Percentiles rank a stretch among this genome's conserved stretches.
These are phyloP conservation scores for Penicillium pulvis DNA, from an alignment of 495 filamentous ascomycete species.

Conservation along the genomic window DNA sequence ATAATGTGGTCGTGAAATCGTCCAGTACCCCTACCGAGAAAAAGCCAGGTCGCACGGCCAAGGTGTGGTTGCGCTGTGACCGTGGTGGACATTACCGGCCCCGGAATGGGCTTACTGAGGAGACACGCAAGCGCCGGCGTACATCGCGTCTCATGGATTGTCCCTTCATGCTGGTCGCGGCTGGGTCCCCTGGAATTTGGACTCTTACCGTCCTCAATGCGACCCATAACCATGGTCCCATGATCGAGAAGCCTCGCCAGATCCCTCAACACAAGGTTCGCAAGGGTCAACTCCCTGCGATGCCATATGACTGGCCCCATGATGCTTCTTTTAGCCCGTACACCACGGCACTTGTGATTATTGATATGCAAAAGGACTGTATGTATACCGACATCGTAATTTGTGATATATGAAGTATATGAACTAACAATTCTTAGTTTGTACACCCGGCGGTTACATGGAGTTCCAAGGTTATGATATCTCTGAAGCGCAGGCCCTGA, in stretches of 20 bases:
- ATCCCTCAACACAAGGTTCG: constrained; percentile 47
- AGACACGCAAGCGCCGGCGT: constrained; percentile 48
- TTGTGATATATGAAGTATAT: neutral
- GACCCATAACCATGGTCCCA: constrained; percentile 49
- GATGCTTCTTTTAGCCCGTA: constrained; percentile 56
- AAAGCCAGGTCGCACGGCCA: constrained; percentile 50
- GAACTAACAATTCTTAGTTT: constrained; percentile 46
- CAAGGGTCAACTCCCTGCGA: constrained; percentile 49
- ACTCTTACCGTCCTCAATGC: constrained; percentile 46
- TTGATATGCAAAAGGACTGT: constrained; percentile 78
- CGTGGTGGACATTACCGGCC: constrained; percentile 54
- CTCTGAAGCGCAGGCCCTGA: constrained; percentile 50
- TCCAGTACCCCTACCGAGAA: constrained; percentile 51
- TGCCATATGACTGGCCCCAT: constrained; percentile 66
- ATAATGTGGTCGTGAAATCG: constrained; percentile 52
- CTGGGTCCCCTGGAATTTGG: constrained; percentile 49
- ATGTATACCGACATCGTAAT: constrained; percentile 20
- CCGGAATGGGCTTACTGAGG: constrained; percentile 52
- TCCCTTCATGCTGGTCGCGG: constrained; percentile 50
- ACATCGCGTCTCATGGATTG: constrained; percentile 52
- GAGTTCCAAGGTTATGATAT: constrained; percentile 62
- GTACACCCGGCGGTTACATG: constrained; percentile 60
- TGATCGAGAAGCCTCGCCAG: constrained; percentile 44
- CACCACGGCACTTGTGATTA: constrained; percentile 67
- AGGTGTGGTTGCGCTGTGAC: constrained; percentile 53